Conservation (phyloP, 768 basidiomycete species). For the Mycena kentingensis region DNA sequence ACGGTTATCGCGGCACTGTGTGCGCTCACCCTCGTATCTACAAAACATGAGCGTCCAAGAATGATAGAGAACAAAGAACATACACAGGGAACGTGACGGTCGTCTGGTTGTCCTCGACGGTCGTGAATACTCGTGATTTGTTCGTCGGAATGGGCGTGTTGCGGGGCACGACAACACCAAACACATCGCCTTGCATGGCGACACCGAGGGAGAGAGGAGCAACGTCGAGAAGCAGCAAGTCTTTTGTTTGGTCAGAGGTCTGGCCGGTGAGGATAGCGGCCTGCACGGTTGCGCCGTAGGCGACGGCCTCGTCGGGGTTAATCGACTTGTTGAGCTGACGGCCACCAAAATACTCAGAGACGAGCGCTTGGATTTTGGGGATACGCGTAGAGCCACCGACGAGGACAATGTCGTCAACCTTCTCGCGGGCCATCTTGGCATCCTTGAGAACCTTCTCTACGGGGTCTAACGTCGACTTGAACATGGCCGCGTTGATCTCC, state of each 20-base stretch:
- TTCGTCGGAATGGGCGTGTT: conserved; percentile 99
- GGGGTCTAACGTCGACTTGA: conserved; percentile 97
- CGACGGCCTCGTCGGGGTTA: conserved; percentile 99
- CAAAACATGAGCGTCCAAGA: conserved; percentile 4
- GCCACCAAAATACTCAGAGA: conserved; percentile 97
- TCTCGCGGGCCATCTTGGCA: conserved; percentile 95
- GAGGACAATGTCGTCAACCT: conserved; percentile 98
- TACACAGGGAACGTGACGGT: conserved; percentile 99
- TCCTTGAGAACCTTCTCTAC: conserved; percentile 99
- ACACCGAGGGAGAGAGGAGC: conserved; percentile 98
- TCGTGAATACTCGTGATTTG: conserved; percentile 98
- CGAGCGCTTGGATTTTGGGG: conserved; percentile 97
- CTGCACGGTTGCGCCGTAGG: conserved; percentile 99
- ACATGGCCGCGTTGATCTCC: conserved; percentile 93
- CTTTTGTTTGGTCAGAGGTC: conserved; percentile 98
- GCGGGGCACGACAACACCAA: conserved; percentile 98
- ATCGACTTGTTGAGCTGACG: conserved; percentile 99
- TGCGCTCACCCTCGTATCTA: conserved; percentile 98
- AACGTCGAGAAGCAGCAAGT: conserved; percentile 97
- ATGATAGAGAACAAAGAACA: conserved; percentile 27
- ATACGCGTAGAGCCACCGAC: conserved; percentile 99
- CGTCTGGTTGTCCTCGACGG: conserved; percentile 99
- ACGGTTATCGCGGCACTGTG: conserved; percentile 99
- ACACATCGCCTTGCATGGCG: conserved; percentile 99
- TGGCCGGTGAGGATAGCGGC: conserved; percentile 98